Evolutionary conservation across 2,329 filamentous ascomycete species (phyloP), one percentile per base, ranked within the genome.

Genomic region (Alternaria angustiovoidea): DNA sequence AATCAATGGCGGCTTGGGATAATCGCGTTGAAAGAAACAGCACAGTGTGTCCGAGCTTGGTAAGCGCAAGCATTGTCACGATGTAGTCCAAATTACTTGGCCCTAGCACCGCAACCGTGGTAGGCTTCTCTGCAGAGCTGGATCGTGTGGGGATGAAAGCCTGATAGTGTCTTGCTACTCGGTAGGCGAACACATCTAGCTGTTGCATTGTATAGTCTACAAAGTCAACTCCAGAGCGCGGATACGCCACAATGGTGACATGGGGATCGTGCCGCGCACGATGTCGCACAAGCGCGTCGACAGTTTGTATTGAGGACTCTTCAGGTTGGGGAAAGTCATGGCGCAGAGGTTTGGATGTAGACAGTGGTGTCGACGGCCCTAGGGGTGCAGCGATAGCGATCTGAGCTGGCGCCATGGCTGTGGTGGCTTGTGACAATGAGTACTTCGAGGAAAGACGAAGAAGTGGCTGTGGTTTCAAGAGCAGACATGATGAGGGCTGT

Each of bases 11-110:
- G 53, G 82, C 76, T 3, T 80, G 77, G 1, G 85, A 81, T 7
- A 88, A 79, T 4, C 86, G 76, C 1, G 84, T 86, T 0, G 85
- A 87, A 1, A 88, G 77, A 44, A 87, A 83, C 2, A 88, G 72
- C 2, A 84, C 79, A 0, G 84, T 83, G 73, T 86, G 84, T 7
- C 87, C 86, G 5, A 88, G 77, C 57, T 85, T 84, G 22, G 81
- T 81, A 32, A 89, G 71, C 0, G 85, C 86, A 38, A 88, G 81
- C 57, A 85, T 79, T 5, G 84, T 83, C 26, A 88, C 74, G 9
- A 87, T 75, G 65, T 86, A 87, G 55, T 86, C 83, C 14, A 88
- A 79, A 61, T 85, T 84, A 3, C 85, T 86, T 0, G 81, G 79
- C 0, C 84, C 85, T 2, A 88, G 75, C 3, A 88, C 63, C 0